Percentiles rank a stretch among this genome's conserved stretches.
These are phyloP conservation scores for Umbelopsis vinacea DNA, from an alignment of 192 early-diverging fungal genomes.

Conservation along the genomic window DNA sequence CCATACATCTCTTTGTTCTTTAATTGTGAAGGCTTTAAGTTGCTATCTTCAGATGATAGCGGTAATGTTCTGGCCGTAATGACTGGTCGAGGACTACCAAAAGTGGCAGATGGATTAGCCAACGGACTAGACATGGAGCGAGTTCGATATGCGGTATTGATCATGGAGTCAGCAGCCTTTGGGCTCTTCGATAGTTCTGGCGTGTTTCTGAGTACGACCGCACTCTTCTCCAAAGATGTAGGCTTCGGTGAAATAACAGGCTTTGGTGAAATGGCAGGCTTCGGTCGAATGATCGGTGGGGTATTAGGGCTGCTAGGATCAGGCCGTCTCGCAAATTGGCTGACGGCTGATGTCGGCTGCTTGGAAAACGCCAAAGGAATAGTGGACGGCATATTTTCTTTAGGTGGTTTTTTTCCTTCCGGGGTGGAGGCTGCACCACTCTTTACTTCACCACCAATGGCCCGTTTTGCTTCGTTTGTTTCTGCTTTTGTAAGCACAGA, in stretches of 20 bases:
- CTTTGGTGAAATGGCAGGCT: slow-evolving; percentile 1
- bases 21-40: slow-evolving; percentile 3
- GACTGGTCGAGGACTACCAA: background rate
- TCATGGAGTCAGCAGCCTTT: background rate
- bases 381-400: background rate
- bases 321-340: background rate
- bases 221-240: background rate
- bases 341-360: background rate
- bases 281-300: background rate
- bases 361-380: background rate
- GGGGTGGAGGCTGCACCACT: background rate
- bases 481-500: slow-evolving; percentile 12
- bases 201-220: background rate
- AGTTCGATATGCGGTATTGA: background rate
- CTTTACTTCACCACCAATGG: background rate
- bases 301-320: background rate
- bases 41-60: background rate
- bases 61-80: background rate
- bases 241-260: background rate
- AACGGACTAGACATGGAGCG: slow-evolving; percentile 6
- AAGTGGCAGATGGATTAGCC: background rate
- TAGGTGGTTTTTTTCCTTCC: background rate
- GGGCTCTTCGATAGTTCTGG: background rate
- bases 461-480: background rate
- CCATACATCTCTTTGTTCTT: background rate